Evolutionary conservation across 495 filamentous ascomycete species (phyloP).

Genomic region (Durotheca rogersii): DNA sequence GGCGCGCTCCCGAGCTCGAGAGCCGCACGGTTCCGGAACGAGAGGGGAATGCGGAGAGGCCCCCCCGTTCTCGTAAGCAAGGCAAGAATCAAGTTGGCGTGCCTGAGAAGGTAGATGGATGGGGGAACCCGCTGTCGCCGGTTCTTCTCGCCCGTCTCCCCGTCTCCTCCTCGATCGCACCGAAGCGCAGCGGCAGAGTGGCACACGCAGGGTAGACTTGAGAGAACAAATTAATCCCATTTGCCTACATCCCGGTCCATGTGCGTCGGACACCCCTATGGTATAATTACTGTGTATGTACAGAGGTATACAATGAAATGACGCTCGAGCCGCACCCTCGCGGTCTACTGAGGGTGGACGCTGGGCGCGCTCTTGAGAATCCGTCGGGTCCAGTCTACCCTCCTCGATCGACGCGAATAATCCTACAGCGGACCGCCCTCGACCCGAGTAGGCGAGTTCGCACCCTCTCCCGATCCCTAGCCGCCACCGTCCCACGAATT

Average conservation of each 20-base stretch:
- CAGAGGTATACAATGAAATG: constrained; percentile 10
- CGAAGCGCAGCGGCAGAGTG: too few species aligned
- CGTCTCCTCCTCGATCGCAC: too few species aligned
- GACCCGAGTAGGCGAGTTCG: not conserved
- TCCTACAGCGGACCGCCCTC: not conserved
- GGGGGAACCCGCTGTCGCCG: too few species aligned
- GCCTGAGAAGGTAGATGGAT: too few species aligned
- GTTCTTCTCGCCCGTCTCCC: too few species aligned
- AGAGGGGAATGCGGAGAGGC: too few species aligned
- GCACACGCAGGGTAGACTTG: too few species aligned
- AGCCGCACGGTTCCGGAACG: too few species aligned
- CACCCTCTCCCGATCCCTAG: not conserved
- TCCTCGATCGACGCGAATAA: constrained; percentile 4
- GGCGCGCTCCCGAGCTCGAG: too few species aligned
- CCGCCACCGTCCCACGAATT: not conserved
- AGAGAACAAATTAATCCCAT: not conserved
- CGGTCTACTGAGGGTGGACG: not conserved
- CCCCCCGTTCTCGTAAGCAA: too few species aligned
- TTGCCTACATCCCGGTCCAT: too few species aligned
- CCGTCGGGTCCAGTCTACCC: constrained; percentile 5
- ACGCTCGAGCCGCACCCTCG: constrained; percentile 13
- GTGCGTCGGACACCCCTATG: not conserved
- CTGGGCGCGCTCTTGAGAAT: constrained; percentile 1
- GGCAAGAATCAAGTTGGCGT: too few species aligned
- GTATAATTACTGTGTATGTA: constrained; percentile 4